A percentile compares a stretch with the other conserved stretches of the same genome.
These are phyloP conservation scores for Perkinsus marinus DNA, from an alignment of 169 alveolate genomes.

Conservation along the genomic window DNA sequence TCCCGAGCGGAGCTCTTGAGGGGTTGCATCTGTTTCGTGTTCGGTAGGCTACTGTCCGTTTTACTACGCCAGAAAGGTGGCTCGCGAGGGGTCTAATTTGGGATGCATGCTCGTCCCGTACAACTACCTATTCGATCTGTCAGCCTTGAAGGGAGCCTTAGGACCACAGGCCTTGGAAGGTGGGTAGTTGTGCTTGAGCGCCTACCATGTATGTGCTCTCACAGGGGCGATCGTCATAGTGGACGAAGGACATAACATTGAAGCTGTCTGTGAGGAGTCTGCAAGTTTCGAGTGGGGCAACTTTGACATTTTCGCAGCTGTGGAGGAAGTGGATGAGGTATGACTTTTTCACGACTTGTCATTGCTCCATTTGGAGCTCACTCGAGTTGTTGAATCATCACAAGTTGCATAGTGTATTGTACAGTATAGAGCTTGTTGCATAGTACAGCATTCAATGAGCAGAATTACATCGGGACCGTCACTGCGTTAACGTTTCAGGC, in stretches of 20 bases:
- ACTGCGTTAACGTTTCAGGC: background rate
- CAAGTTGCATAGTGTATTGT: too few species aligned
- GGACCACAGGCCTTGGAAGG: background rate
- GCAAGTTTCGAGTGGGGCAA: background rate
- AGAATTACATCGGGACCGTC: too few species aligned
- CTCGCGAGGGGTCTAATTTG: conserved; percentile 62
- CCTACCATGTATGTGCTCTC: too few species aligned
- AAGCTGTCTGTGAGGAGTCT: conserved; percentile 25
- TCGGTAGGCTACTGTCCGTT: conserved; percentile 68
- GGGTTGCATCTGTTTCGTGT: too few species aligned
- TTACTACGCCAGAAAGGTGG: conserved; percentile 56
- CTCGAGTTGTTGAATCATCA: too few species aligned
- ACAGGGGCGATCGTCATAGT: conserved; percentile 56
- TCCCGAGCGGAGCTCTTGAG: too few species aligned
- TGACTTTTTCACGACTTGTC: background rate
- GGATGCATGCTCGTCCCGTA: conserved; percentile 65
- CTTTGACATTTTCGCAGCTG: background rate
- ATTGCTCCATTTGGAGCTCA: too few species aligned
- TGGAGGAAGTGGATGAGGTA: background rate
- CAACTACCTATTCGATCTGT: conserved; percentile 69
- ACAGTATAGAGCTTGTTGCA: too few species aligned
- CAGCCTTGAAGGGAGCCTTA: background rate
- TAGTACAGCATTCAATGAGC: too few species aligned
- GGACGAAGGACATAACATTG: conserved; percentile 90
- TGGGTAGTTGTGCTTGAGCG: too few species aligned